A percentile compares a stretch with the other conserved stretches of the same genome.
These are phyloP conservation scores for Vicia sativa DNA, from an alignment of 306 rosid species.

Conservation along the genomic window DNA sequence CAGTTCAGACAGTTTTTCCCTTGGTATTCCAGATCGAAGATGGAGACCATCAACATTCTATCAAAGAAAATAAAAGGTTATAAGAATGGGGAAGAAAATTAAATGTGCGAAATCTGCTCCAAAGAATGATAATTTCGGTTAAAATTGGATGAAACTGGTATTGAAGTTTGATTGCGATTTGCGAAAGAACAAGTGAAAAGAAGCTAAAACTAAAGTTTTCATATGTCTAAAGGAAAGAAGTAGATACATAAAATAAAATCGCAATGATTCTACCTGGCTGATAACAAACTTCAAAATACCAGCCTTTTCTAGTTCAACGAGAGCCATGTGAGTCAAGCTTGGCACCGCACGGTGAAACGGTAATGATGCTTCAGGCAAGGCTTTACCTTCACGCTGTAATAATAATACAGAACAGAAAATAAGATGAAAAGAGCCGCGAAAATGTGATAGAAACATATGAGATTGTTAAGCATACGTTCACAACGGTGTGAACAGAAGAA, in stretches of 20 bases:
- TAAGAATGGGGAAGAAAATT: constrained; percentile 3
- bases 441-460: too few species aligned
- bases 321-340: constrained; percentile 93
- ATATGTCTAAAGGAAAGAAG: constrained; percentile 3
- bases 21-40: constrained; percentile 95
- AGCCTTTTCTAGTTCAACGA: constrained; percentile 80
- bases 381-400: constrained; percentile 94
- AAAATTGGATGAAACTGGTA: background rate
- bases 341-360: constrained; percentile 98
- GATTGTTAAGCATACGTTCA: too few species aligned
- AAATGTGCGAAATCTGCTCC: constrained; percentile 8
- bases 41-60: constrained; percentile 99
- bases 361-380: constrained; percentile 92
- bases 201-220: background rate
- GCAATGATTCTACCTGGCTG: constrained; percentile 69
- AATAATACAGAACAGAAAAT: constrained; percentile 22
- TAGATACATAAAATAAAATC: constrained; percentile 8
- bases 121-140: constrained; percentile 18
- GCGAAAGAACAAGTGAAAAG: background rate
- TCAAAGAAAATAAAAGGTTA: constrained; percentile 41
- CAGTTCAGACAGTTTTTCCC: constrained; percentile 93
- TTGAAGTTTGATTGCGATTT: background rate
- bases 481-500: too few species aligned
- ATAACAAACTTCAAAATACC: constrained; percentile 87
- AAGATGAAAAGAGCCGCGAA: constrained; percentile 21